phyloP scores from a whole-genome alignment of 441 rosid genomes.

The Codiaeum variegatum region DNA sequence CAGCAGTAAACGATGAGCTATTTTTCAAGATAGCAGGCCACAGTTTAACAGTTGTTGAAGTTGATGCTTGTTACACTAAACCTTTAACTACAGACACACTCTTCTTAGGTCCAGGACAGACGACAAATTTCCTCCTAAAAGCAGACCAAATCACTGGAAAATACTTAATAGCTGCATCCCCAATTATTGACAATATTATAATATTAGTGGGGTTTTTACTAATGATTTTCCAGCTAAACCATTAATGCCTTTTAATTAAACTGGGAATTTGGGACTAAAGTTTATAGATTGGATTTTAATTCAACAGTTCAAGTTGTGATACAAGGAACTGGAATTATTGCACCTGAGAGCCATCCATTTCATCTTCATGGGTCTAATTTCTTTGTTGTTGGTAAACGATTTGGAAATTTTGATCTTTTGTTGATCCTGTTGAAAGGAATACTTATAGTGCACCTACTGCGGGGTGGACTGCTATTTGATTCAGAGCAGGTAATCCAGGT shows the following conservation, averaged over 20 bases:
- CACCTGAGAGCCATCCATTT: slow-evolving; percentile 75
- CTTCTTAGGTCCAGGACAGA: slow-evolving; percentile 76
- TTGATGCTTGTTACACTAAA: slow-evolving; percentile 74
- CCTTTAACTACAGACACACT: slow-evolving; percentile 54
- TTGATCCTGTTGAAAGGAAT: slow-evolving; percentile 88
- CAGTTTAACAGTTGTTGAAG: slow-evolving; percentile 72
- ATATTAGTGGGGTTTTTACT: slow-evolving; percentile 68
- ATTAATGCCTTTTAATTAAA: slow-evolving; percentile 45
- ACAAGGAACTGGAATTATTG: slow-evolving; percentile 65
- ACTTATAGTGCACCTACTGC: slow-evolving; percentile 76
- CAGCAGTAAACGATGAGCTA: slow-evolving; percentile 88
- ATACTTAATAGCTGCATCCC: slow-evolving; percentile 60
- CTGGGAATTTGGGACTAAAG: slow-evolving; percentile 68
- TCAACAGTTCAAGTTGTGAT: slow-evolving; percentile 72
- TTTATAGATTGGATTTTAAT: slow-evolving; percentile 58
- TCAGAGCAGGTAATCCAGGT: slow-evolving; percentile 92
- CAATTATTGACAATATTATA: slow-evolving; percentile 87
- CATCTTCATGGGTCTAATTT: slow-evolving; percentile 89
- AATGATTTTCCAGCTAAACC: slow-evolving; percentile 75
- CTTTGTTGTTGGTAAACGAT: slow-evolving; percentile 63
- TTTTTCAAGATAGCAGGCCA: slow-evolving; percentile 87
- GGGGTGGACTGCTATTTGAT: slow-evolving; percentile 87
- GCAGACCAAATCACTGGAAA: slow-evolving; percentile 47
- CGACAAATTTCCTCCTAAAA: slow-evolving; percentile 64
- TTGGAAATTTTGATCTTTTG: slow-evolving; percentile 70